Evolutionary conservation across 2,329 filamentous ascomycete genomes (phyloP), one percentile per base, ranked within the genome.

Genomic region (Cytospora chrysosperma): DNA sequence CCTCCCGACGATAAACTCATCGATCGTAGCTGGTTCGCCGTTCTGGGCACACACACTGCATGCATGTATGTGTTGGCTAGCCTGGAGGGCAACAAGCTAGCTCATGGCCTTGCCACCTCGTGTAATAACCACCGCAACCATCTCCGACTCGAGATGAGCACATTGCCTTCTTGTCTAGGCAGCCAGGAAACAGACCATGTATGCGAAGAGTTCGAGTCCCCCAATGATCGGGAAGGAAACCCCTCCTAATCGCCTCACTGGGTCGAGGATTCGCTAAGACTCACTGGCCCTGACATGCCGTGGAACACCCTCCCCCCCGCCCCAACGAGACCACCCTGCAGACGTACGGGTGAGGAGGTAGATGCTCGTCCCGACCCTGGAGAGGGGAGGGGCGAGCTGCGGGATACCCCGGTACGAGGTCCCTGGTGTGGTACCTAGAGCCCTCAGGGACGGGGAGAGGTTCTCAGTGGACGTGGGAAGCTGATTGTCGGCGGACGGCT

Each of bases 11-110:
- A 61, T 55, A 49, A 27, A 34, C 26, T 34, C 21, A 51, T 13
- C 58, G 51, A 55, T 61, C 32, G 53, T 49, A 52, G 30, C 50
- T 49, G 34, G 50, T n/a, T 54, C 27, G 51, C 37, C 26, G 34
- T 26, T 4, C 19, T 13, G 24, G 30, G 26, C 40, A 49, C 55
- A 27, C 37, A n/a, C n/a, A n/a, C n/a, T 28, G 26, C 26, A 27
- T n/a, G 26, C 26, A 27, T 17, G 30, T 15, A 56, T 37, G 12
- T 49, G 56, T 17, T 28, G 47, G 15, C 27, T 27, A 21, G 17
- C 28, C 19, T 43, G n/a, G n/a, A n/a, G n/a, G n/a, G n/a, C n/a
- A n/a, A n/a, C n/a, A n/a, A n/a, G n/a, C n/a, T n/a, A n/a, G n/a
- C n/a, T n/a, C n/a, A n/a, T n/a, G n/a, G n/a, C n/a, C n/a, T n/a